phyloP scores from a whole-genome alignment of 2,329 filamentous ascomycete genomes.

The Aureobasidium sp. region DNA sequence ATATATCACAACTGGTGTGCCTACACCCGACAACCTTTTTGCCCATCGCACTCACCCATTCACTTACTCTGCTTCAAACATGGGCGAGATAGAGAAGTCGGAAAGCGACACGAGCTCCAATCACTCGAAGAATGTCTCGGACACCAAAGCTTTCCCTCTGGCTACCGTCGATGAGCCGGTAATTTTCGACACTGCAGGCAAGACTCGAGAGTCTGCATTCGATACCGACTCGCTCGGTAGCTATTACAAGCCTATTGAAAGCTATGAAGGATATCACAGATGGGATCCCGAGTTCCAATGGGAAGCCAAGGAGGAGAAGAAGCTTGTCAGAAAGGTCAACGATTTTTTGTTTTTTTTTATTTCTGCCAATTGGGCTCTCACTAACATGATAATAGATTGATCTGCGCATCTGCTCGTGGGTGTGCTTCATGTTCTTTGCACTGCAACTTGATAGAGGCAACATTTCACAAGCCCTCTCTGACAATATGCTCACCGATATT shows the following conservation, averaged over 20 bases:
- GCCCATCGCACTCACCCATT: not conserved
- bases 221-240: slow-evolving; percentile 29
- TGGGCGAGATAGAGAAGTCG: not conserved
- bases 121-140: slow-evolving; percentile 4
- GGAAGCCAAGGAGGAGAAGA: slow-evolving; percentile 51
- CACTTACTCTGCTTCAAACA: not conserved
- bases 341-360: not conserved
- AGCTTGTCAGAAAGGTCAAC: slow-evolving; percentile 47
- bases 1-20: not conserved
- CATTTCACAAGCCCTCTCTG: slow-evolving; percentile 48
- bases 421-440: slow-evolving; percentile 49
- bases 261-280: slow-evolving; percentile 53
- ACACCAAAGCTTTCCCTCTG: slow-evolving; percentile 19
- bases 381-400: slow-evolving; percentile 41
- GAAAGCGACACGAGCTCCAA: slow-evolving; percentile 5
- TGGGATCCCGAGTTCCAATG: slow-evolving; percentile 53
- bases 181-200: slow-evolving; percentile 22
- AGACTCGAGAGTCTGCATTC: slow-evolving; percentile 27
- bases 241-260: slow-evolving; percentile 46
- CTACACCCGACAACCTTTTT: not conserved
- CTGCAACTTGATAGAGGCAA: slow-evolving; percentile 51
- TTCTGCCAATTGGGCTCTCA: slow-evolving; percentile 15
- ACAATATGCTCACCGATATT: slow-evolving; percentile 53
- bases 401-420: slow-evolving; percentile 44
- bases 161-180: slow-evolving; percentile 18